A percentile compares a stretch with the other conserved stretches of the same genome.
phyloP scores from a whole-genome alignment of 192 early-diverging fungal species.

The Paraglomus occultum region DNA sequence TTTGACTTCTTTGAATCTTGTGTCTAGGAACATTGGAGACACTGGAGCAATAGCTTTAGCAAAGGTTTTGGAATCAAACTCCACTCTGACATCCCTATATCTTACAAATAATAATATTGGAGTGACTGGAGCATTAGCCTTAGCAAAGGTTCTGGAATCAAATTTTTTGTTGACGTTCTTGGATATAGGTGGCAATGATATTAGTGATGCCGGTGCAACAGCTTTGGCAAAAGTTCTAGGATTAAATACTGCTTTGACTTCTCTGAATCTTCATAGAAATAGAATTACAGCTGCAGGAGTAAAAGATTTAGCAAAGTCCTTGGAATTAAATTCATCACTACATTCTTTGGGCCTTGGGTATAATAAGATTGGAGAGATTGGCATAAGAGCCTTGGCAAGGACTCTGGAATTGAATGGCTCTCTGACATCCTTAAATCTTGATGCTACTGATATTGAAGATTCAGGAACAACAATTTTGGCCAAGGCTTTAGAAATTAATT shows the following conservation, averaged over 20 bases:
- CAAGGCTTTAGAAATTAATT: slow-evolving; percentile 5
- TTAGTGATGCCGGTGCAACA: neutral
- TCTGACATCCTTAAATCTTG: slow-evolving; percentile 3
- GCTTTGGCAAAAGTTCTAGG: slow-evolving; percentile 1
- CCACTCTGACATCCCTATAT: too few relatives aligned
- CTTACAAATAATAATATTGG: too few relatives aligned
- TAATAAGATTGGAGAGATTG: neutral
- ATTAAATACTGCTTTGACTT: slow-evolving; percentile 3
- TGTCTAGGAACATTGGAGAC: too few relatives aligned
- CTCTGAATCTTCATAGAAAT: slow-evolving; percentile 6
- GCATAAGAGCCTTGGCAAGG: neutral
- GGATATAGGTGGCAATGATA: neutral
- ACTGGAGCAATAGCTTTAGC: too few relatives aligned
- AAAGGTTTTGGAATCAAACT: too few relatives aligned
- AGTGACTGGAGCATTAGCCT: too few relatives aligned
- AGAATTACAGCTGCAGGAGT: neutral
- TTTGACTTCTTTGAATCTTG: too few relatives aligned
- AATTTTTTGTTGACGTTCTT: neutral
- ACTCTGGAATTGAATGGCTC: neutral
- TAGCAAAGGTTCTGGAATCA: neutral
- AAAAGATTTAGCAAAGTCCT: neutral
- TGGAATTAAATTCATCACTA: neutral
- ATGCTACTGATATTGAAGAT: neutral
- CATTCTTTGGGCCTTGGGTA: neutral
- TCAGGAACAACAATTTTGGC: neutral